These are phyloP conservation scores for Nannochloris sp. DNA, from an alignment of 139 green algal species.

Conservation along the genomic window DNA sequence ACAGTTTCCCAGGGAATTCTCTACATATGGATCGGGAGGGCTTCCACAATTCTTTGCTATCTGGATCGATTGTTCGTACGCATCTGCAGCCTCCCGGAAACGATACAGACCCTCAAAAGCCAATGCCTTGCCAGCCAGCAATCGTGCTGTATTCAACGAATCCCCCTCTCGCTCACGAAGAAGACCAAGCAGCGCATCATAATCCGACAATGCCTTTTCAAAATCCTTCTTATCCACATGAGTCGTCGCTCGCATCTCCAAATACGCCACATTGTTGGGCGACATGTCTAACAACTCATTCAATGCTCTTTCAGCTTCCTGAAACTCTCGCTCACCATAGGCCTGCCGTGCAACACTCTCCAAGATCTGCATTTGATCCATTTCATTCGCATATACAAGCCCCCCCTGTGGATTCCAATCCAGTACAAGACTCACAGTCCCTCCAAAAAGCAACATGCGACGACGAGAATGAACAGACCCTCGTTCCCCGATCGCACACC, in stretches of 20 bases:
- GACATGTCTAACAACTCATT: constrained; percentile 29
- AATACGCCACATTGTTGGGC: constrained; percentile 29
- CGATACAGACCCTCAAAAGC: constrained; percentile 63
- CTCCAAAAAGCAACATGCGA: too few relatives aligned
- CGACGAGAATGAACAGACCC: too few relatives aligned
- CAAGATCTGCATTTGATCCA: too few relatives aligned
- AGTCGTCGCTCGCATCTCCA: constrained; percentile 63
- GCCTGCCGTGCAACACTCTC: too few relatives aligned
- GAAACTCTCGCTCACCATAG: constrained; percentile 16
- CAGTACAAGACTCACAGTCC: too few relatives aligned
- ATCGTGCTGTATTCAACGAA: constrained; percentile 26
- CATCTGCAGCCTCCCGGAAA: constrained; percentile 51
- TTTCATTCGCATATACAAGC: too few relatives aligned
- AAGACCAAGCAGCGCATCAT: constrained; percentile 24
- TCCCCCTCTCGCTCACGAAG: not conserved
- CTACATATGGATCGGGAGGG: constrained; percentile 55
- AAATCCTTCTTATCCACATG: constrained; percentile 79
- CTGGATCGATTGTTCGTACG: constrained; percentile 47
- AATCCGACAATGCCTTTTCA: constrained; percentile 51
- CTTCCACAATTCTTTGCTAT: constrained; percentile 28
- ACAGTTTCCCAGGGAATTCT: constrained; percentile 73
- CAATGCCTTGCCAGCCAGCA: constrained; percentile 57
- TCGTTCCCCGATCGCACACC: too few relatives aligned
- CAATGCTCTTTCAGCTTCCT: constrained; percentile 27
- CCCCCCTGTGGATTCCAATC: too few relatives aligned